phyloP scores from a whole-genome alignment of 2,329 filamentous ascomycete genomes.

The Phoma sp. region DNA sequence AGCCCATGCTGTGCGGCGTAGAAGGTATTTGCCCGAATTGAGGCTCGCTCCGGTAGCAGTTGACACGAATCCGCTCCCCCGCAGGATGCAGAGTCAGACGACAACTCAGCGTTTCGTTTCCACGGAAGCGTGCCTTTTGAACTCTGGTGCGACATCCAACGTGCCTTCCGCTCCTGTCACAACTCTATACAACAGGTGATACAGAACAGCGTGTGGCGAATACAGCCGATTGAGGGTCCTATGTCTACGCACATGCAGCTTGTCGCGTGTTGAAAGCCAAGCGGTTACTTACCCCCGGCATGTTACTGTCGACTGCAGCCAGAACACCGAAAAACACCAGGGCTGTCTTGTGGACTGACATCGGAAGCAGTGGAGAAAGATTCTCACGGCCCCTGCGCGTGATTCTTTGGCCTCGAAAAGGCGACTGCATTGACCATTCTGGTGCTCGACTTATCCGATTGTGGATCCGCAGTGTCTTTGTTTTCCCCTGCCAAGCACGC shows the following conservation, averaged over 20 bases:
- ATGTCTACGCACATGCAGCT: slow-evolving; percentile 2
- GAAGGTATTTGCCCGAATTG: slow-evolving; percentile 5
- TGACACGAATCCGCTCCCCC: slow-evolving; percentile 13
- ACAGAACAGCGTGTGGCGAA: slow-evolving; percentile 9
- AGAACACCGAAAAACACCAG: slow-evolving; percentile 3
- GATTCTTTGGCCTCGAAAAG: slow-evolving; percentile 9
- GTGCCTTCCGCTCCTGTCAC: slow-evolving; percentile 21
- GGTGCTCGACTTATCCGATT: slow-evolving; percentile 10
- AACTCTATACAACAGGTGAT: slow-evolving; percentile 15
- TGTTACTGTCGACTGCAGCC: slow-evolving; percentile 8
- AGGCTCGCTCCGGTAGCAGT: slow-evolving; percentile 10
- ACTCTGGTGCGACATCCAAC: slow-evolving; percentile 31
- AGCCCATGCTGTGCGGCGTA: slow-evolving; percentile 6
- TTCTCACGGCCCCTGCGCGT: slow-evolving; percentile 3
- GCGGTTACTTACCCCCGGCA: neutral
- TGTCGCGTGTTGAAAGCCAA: slow-evolving; percentile 12
- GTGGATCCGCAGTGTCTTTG: slow-evolving; percentile 14
- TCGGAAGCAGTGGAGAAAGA: slow-evolving; percentile 12
- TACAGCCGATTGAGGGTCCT: slow-evolving; percentile 8
- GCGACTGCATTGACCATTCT: slow-evolving; percentile 12
- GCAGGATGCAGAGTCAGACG: slow-evolving; percentile 16
- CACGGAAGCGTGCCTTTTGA: slow-evolving; percentile 24
- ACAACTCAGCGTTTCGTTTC: slow-evolving; percentile 27
- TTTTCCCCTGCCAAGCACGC: slow-evolving; percentile 43
- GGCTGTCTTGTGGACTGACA: slow-evolving; percentile 4